These are phyloP conservation scores for Russula vinacea DNA, from an alignment of 768 basidiomycete species.

Conservation along the genomic window DNA sequence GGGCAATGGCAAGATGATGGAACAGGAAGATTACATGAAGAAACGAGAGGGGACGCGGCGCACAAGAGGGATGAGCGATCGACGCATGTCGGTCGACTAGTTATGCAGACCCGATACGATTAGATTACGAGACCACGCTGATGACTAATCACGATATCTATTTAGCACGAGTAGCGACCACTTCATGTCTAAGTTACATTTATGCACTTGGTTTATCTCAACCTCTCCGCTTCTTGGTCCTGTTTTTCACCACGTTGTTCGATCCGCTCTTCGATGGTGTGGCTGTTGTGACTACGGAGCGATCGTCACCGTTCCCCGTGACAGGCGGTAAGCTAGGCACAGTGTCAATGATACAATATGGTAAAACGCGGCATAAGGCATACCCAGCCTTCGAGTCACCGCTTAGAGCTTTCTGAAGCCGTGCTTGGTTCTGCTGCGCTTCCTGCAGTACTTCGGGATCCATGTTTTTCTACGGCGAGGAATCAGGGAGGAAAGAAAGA, in stretches of 20 bases:
- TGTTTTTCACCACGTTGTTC: constrained; percentile 13
- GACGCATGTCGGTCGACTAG: constrained; percentile 28
- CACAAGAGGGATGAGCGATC: constrained; percentile 13
- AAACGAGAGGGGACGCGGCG: constrained; percentile 24
- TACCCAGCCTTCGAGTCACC: constrained; percentile 49
- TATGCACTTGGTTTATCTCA: constrained; percentile 5
- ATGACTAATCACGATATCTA: not conserved
- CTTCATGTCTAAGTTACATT: not conserved
- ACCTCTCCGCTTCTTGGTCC: constrained; percentile 21
- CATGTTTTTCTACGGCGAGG: constrained; percentile 60
- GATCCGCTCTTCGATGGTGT: constrained; percentile 13
- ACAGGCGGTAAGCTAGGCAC: constrained; percentile 17
- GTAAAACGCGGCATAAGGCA: not conserved
- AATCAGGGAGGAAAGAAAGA: not conserved
- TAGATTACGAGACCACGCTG: not conserved
- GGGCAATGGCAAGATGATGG: constrained; percentile 18
- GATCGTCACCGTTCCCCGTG: constrained; percentile 11
- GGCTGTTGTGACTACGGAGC: constrained; percentile 18
- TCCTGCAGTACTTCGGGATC: constrained; percentile 69
- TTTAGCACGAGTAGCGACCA: too few species aligned
- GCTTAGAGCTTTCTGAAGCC: constrained; percentile 50
- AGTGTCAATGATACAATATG: not conserved
- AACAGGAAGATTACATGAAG: constrained; percentile 18
- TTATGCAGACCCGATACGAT: not conserved
- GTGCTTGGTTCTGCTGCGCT: constrained; percentile 58